Evolutionary conservation across 805 yeast genomes (phyloP).

Genomic region (Novakomyces olei): DNA sequence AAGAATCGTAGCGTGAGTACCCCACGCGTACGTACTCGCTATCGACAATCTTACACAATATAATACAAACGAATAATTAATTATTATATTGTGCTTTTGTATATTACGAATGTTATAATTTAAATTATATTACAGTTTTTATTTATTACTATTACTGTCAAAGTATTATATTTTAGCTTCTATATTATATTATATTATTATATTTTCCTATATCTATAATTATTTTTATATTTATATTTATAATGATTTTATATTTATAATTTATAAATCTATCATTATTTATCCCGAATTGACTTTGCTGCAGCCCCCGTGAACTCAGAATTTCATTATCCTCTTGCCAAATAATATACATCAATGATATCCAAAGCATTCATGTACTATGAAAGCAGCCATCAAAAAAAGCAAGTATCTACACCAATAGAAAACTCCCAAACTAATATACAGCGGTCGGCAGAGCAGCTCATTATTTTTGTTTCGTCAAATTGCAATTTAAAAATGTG

Average conservation of each 20-base stretch:
- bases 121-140: background rate
- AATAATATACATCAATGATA: background rate
- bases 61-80: background rate
- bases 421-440: slow-evolving; percentile 2
- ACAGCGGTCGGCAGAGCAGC: background rate
- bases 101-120: background rate
- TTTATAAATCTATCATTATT: background rate
- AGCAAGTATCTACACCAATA: slow-evolving; percentile 1
- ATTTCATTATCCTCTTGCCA: background rate
- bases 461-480: slow-evolving; percentile 1
- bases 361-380: background rate
- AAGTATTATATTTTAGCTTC: background rate
- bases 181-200: background rate
- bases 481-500: slow-evolving; percentile 1
- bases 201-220: background rate
- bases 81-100: too few relatives aligned
- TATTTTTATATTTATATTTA: background rate
- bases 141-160: background rate
- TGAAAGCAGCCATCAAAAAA: slow-evolving; percentile 1
- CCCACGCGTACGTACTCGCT: too few relatives aligned
- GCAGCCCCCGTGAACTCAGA: background rate
- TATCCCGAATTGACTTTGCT: background rate
- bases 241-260: background rate
- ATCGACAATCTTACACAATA: too few relatives aligned
- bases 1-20: too few relatives aligned